These are phyloP conservation scores for Naganishia vaughanmartiniae DNA, from an alignment of 768 basidiomycete species.

Conservation along the genomic window DNA sequence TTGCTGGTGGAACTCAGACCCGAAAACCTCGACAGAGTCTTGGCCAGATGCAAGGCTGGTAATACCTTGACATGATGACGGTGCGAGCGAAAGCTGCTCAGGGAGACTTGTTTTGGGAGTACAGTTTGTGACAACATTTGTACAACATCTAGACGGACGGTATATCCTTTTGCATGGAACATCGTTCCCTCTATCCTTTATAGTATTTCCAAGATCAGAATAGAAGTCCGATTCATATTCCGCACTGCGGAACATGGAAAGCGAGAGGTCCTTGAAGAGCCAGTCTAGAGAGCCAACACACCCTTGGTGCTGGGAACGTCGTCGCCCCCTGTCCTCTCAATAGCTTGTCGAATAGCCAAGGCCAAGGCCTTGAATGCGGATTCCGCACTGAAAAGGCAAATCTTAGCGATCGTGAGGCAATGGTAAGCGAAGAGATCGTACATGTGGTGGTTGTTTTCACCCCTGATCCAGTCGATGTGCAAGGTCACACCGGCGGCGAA, in stretches of 20 bases:
- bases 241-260: background rate
- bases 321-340: conserved; percentile 77
- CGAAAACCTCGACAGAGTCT: conserved; percentile 11
- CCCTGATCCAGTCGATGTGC: conserved; percentile 88
- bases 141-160: conserved; percentile 13
- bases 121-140: background rate
- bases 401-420: background rate
- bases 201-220: background rate
- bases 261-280: background rate
- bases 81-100: background rate
- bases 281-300: conserved; percentile 60
- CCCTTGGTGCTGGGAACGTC: conserved; percentile 98
- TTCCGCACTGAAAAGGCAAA: conserved; percentile 65
- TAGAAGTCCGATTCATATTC: background rate
- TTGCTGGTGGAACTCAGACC: background rate
- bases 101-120: background rate
- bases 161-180: background rate
- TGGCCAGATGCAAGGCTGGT: conserved; percentile 18
- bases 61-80: background rate
- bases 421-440: conserved; percentile 45
- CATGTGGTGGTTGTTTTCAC: conserved; percentile 98
- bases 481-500: conserved; percentile 90
- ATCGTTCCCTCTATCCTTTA: background rate
- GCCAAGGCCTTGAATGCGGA: conserved; percentile 98
- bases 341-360: conserved; percentile 90